Evolutionary conservation across 2,329 filamentous ascomycete genomes (phyloP), one percentile per base, ranked within the genome.

Genomic region (Pseudogymnoascus sp.): DNA sequence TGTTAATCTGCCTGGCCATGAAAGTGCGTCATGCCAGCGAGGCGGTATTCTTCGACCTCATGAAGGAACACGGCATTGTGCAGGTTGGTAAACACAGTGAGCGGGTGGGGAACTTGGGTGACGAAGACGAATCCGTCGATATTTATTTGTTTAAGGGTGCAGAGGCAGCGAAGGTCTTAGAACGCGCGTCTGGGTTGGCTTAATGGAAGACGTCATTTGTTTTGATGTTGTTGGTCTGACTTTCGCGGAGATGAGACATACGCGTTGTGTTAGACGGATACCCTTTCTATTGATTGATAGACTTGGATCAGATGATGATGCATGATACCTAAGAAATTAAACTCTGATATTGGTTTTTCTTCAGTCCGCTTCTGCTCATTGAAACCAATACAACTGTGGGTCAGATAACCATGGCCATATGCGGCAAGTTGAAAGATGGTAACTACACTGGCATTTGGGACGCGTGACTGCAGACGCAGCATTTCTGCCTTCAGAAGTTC

Each of bases 11-110:
- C 14, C 77, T 90, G 25, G 84, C 86, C 1, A 83, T 88, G 75
- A 91, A 91, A 74, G 81, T 83, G 65, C 79, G 88, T 34, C 88
- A 90, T 73, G 80, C 83, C 3, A 87, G 84, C 67, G 88, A 91
- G 72, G 77, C 79, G 6, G 75, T 85, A 2, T 90, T 90, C 74
- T 90, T 89, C 71, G 80, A 85, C 4, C 75, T 89, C 48, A 86
- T 87, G 78, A 66, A 71, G 39, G 69, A 74, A 43, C 73, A 74
- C 28, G 71, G 71, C 6, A 75, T 82, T 67, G 41, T 62, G 61
- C 51, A 60, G 25, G 57, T 65, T 23, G 67, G 62, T 11, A 62
- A 45, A 23, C 36, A 43, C 14, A 61, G 61, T 31, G 61, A 62
- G 31, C 13, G 61, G 14, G 39, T 36, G 62, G 62, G 41, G 23